Conservation (phyloP, 2,329 filamentous ascomycete species). For the Endocalyx cinctus region DNA sequence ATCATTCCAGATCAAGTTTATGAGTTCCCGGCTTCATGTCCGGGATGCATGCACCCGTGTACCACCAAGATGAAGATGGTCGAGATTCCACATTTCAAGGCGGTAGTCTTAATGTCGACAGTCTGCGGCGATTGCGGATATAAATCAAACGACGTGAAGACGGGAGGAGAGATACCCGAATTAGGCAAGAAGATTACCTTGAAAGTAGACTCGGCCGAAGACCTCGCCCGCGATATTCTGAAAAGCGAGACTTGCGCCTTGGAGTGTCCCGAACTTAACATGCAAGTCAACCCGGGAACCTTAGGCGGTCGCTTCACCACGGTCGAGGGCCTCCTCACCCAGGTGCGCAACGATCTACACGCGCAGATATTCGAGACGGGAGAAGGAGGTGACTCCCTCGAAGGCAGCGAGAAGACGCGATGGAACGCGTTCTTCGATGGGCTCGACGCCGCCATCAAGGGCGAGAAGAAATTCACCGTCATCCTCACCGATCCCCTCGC, state of each 20-base stretch:
- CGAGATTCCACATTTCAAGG: slow-evolving; percentile 95
- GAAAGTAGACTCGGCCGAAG: slow-evolving; percentile 61
- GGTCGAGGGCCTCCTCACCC: slow-evolving; percentile 86
- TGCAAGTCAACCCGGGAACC: slow-evolving; percentile 88
- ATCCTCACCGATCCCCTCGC: slow-evolving; percentile 84
- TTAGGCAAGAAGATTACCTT: slow-evolving; percentile 81
- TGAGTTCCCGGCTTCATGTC: slow-evolving; percentile 85
- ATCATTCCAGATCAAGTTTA: slow-evolving; percentile 92
- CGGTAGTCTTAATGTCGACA: slow-evolving; percentile 93
- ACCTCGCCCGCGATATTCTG: slow-evolving; percentile 87
- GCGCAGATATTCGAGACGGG: slow-evolving; percentile 79
- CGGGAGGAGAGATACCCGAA: slow-evolving; percentile 84
- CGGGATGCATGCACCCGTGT: slow-evolving; percentile 81
- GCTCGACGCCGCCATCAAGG: slow-evolving; percentile 73
- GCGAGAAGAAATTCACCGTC: slow-evolving; percentile 75
- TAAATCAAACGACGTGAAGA: slow-evolving; percentile 95
- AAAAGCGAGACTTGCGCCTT: slow-evolving; percentile 92
- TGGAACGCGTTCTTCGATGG: slow-evolving; percentile 80
- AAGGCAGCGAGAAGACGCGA: slow-evolving; percentile 55
- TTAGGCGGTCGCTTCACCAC: slow-evolving; percentile 96
- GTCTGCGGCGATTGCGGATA: slow-evolving; percentile 90
- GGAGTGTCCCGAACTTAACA: slow-evolving; percentile 78
- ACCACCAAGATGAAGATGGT: slow-evolving; percentile 98
- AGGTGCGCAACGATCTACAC: slow-evolving; percentile 86
- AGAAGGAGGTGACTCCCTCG: slow-evolving; percentile 74